phyloP scores from a whole-genome alignment of 495 filamentous ascomycete genomes.

The Penicillium fimorum region DNA sequence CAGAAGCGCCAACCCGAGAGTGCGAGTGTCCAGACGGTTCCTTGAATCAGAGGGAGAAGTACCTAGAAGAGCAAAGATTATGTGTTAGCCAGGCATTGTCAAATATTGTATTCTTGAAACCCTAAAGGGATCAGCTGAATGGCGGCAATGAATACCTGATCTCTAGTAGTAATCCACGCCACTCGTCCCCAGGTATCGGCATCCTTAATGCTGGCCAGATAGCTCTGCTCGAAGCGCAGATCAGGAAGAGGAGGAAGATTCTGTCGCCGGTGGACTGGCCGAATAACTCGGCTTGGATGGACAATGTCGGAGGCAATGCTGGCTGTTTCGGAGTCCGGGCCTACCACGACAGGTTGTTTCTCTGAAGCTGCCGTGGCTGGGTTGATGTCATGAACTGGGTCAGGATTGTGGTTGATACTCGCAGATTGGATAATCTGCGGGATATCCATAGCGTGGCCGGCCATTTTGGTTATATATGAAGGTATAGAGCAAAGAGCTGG shows the following conservation, averaged over 20 bases:
- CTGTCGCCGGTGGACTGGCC: conserved; percentile 49
- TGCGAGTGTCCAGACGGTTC: conserved; percentile 75
- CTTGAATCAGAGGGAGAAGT: conserved; percentile 78
- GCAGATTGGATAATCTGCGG: conserved; percentile 77
- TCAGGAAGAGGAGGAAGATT: conserved; percentile 85
- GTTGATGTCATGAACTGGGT: conserved; percentile 72
- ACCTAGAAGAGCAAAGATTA: conserved; percentile 51
- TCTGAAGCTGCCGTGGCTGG: conserved; percentile 68
- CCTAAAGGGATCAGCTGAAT: neutral
- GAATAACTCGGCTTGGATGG: conserved; percentile 54
- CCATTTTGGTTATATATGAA: conserved; percentile 24
- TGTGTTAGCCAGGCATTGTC: conserved; percentile 1
- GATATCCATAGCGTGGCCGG: conserved; percentile 55
- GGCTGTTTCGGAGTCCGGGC: conserved; percentile 47
- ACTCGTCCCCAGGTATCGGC: conserved; percentile 76
- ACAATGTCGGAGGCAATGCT: conserved; percentile 48
- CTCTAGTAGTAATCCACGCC: conserved; percentile 77
- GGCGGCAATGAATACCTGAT: conserved; percentile 63
- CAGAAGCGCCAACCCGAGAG: conserved; percentile 80
- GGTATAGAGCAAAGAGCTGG: neutral
- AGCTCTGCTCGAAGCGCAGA: conserved; percentile 95
- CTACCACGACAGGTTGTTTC: conserved; percentile 47
- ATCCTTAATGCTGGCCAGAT: conserved; percentile 76
- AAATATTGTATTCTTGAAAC: neutral
- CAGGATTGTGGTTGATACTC: conserved; percentile 67